Evolutionary conservation across 2,329 filamentous ascomycete species (phyloP), one percentile per base, ranked within the genome.

Genomic region (Fulvia fulva): DNA sequence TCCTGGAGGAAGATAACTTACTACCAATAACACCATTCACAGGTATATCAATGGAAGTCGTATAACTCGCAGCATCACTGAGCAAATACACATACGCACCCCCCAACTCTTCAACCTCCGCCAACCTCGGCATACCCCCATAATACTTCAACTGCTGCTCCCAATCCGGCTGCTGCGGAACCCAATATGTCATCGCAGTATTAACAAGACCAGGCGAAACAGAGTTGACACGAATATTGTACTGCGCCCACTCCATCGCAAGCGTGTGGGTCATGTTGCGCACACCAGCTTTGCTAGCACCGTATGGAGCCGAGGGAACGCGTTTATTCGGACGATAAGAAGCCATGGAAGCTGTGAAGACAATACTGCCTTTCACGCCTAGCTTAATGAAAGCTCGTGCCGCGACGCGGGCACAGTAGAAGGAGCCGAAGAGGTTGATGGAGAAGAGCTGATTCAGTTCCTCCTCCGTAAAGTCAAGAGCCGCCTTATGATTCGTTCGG

Each of bases 61-160:
- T 81, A 64, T 80, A 80, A 32, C 71, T 77, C n/a, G 78, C 77
- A 8, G 77, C 75, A 57, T 84, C 81, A 56, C 75, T 79, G 12
- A 30, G 28, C 28, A 30, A 30, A 12, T 83, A 84, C 4, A 83
- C 80, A 63, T 83, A 84, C 0, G 81, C 81, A 14, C 81, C 81
- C 1, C 81, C 80, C 1, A 84, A 70, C 68, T 84, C 81, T 61
- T 80, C 76, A 0, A 79, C 77, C 50, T 80, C 75, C 0, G 81
- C 82, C 37, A 84, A 63, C 26, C 81, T 71, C 11, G 80, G 81
- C 75, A 84, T 83, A 2, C 81, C 81, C 2, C 81, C 80, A 63
- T 83, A 83, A 65, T 84, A 83, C 69, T 82, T 78, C 73, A 84
- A 77, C 71, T 84, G 80, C 60, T 76, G 71, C 57, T 80, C 78